These are phyloP conservation scores for Massarina eburnea DNA, from an alignment of 2,329 filamentous ascomycete genomes.

Conservation along the genomic window DNA sequence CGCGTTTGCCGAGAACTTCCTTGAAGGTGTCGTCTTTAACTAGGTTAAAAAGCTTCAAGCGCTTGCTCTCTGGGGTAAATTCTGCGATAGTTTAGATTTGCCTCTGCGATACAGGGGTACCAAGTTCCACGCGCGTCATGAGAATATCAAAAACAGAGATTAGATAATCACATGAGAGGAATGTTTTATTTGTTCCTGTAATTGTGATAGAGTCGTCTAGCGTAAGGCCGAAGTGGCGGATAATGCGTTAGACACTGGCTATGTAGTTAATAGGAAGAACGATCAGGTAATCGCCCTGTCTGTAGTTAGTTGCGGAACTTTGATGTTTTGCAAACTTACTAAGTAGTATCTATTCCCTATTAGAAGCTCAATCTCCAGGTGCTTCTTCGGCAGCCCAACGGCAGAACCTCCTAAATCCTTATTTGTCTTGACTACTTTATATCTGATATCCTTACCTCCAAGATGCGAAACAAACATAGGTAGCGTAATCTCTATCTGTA, in stretches of 20 bases:
- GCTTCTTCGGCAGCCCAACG: constrained; percentile 20
- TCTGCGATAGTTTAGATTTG: constrained; percentile 15
- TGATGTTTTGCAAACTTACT: neutral
- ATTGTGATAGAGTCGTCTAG: constrained; percentile 16
- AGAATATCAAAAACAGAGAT: constrained; percentile 14
- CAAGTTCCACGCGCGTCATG: constrained; percentile 15
- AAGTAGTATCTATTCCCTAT: constrained; percentile 60
- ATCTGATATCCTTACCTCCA: constrained; percentile 10
- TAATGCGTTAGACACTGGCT: constrained; percentile 15
- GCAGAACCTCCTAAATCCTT: constrained; percentile 11
- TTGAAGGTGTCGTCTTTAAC: constrained; percentile 34
- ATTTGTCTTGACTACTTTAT: constrained; percentile 12
- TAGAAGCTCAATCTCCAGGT: constrained; percentile 33
- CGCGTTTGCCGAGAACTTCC: constrained; percentile 10
- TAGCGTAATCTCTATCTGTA: constrained; percentile 7
- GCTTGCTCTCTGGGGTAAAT: constrained; percentile 7
- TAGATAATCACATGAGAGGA: constrained; percentile 10
- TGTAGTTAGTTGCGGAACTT: neutral
- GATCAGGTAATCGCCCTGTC: constrained; percentile 69
- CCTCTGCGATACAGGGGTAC: constrained; percentile 14
- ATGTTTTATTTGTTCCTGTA: constrained; percentile 11
- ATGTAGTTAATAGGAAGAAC: constrained; percentile 65
- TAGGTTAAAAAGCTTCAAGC: constrained; percentile 7
- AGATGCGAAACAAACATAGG: constrained; percentile 14
- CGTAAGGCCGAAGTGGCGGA: constrained; percentile 15